These are phyloP conservation scores for Coemansia umbellata DNA, from an alignment of 192 early-diverging fungal species.

Conservation along the genomic window DNA sequence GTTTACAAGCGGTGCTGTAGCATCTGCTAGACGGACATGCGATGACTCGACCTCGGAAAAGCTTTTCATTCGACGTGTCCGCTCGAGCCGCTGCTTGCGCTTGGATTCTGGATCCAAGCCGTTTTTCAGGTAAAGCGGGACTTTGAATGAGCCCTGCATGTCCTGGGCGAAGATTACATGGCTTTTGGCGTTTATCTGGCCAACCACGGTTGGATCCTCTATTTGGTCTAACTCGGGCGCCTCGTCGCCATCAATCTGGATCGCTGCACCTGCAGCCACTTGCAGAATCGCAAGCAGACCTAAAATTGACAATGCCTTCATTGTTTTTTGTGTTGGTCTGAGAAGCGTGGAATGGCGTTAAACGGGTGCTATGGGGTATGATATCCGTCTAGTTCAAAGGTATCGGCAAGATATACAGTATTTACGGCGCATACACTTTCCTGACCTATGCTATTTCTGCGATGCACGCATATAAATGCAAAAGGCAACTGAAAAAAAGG, in stretches of 20 bases:
- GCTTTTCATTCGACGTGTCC: slow-evolving; percentile 33
- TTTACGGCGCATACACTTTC: too few species aligned
- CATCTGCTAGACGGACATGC: not conserved
- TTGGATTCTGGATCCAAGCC: slow-evolving; percentile 46
- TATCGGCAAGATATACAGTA: too few species aligned
- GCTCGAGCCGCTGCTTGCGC: slow-evolving; percentile 33
- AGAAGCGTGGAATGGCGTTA: too few species aligned
- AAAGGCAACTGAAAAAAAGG: too few species aligned
- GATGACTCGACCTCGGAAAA: slow-evolving; percentile 16
- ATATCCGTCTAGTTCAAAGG: too few species aligned
- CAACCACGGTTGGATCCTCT: slow-evolving; percentile 9
- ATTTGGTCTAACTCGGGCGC: not conserved
- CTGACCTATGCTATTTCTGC: too few species aligned
- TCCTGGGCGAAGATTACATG: slow-evolving; percentile 19
- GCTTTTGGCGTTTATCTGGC: slow-evolving; percentile 18
- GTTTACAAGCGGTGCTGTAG: slow-evolving; percentile 23
- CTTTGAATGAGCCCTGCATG: slow-evolving; percentile 23
- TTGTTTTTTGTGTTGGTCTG: not conserved
- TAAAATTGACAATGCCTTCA: not conserved
- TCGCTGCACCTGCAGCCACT: slow-evolving; percentile 4
- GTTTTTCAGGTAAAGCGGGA: slow-evolving; percentile 40
- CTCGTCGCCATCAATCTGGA: slow-evolving; percentile 8
- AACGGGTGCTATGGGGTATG: too few species aligned
- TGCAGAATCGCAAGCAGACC: slow-evolving; percentile 17
- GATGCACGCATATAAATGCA: too few species aligned